Conservation (phyloP, 2,329 filamentous ascomycete species). For the Elsinoe australis region DNA sequence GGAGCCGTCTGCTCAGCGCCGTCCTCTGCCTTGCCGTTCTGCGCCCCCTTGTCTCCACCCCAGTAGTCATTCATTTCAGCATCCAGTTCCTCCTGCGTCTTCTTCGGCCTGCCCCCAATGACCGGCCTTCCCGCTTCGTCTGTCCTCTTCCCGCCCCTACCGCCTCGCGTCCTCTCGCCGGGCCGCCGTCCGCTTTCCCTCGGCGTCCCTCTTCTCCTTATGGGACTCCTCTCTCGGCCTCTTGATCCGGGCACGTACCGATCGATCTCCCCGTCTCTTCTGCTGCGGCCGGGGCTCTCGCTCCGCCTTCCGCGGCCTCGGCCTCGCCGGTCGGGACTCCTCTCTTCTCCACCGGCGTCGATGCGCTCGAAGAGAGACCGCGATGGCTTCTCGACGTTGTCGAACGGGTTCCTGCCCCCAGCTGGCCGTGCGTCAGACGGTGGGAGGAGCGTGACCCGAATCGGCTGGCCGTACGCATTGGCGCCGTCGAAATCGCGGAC, state of each 20-base stretch:
- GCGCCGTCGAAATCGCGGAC: constrained; percentile 78
- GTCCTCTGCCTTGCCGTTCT: constrained; percentile 13
- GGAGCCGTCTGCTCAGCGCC: constrained; percentile 13
- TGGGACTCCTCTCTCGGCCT: constrained; percentile 46
- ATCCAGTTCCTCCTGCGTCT: constrained; percentile 86
- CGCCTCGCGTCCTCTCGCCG: constrained; percentile 31
- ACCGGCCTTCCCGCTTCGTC: constrained; percentile 39
- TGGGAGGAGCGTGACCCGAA: constrained; percentile 60
- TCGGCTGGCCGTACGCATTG: constrained; percentile 77
- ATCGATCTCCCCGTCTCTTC: constrained; percentile 57
- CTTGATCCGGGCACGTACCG: constrained; percentile 63
- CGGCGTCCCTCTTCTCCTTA: constrained; percentile 42
- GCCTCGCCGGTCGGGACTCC: constrained; percentile 5
- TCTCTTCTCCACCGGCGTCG: constrained; percentile 35
- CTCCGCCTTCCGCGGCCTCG: constrained; percentile 33
- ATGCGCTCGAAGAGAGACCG: constrained; percentile 62
- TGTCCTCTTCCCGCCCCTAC: constrained; percentile 37
- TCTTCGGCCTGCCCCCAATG: constrained; percentile 53
- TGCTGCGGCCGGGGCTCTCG: constrained; percentile 46
- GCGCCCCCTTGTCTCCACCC: constrained; percentile 12
- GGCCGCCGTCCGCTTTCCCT: constrained; percentile 43
- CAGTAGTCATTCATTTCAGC: constrained; percentile 96
- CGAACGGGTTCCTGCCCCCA: constrained; percentile 39
- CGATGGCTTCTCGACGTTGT: constrained; percentile 42
- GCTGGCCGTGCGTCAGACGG: constrained; percentile 33